A percentile compares a stretch with the other conserved stretches of the same genome.
phyloP scores from a whole-genome alignment of 2,329 filamentous ascomycete genomes.

The Pyrenophora seminiperda region DNA sequence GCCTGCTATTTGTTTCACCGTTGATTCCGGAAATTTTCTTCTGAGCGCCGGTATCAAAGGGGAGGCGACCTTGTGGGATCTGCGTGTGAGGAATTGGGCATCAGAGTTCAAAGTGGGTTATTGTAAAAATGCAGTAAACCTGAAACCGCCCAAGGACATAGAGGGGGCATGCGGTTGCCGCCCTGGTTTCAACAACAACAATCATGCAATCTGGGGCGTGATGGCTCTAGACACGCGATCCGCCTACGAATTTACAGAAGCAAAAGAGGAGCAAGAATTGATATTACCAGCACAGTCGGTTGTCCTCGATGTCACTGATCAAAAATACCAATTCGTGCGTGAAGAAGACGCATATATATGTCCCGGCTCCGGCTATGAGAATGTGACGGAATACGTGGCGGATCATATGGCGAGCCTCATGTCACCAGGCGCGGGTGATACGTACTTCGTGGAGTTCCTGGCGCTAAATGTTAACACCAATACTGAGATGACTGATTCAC shows the following conservation, averaged over 20 bases:
- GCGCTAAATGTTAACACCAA: too few species aligned
- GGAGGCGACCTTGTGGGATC: slow-evolving; percentile 55
- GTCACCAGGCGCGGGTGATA: too few species aligned
- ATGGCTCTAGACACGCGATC: slow-evolving; percentile 36
- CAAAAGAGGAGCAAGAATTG: neutral
- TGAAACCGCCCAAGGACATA: slow-evolving; percentile 12
- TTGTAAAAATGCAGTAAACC: slow-evolving; percentile 24
- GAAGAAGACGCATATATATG: neutral
- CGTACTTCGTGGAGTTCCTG: too few species aligned
- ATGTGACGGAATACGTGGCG: slow-evolving; percentile 1
- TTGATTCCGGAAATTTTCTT: slow-evolving; percentile 62
- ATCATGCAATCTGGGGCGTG: slow-evolving; percentile 38
- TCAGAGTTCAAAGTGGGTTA: slow-evolving; percentile 32
- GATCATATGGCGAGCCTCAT: neutral
- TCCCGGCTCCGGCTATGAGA: neutral
- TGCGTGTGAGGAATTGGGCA: slow-evolving; percentile 28
- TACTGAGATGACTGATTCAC: too few species aligned
- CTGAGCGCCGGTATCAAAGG: slow-evolving; percentile 63
- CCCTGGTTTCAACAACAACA: neutral
- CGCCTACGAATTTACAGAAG: slow-evolving; percentile 24
- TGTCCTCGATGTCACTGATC: slow-evolving; percentile 7
- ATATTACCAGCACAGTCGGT: slow-evolving; percentile 12
- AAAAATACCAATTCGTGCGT: slow-evolving; percentile 14
- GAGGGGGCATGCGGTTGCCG: slow-evolving; percentile 20
- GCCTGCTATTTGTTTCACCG: slow-evolving; percentile 63